Percentiles rank a stretch among this genome's conserved stretches.
These are phyloP conservation scores for Pseudocohnilembus persalinus DNA, from an alignment of 169 alveolate species.

Conservation along the genomic window DNA sequence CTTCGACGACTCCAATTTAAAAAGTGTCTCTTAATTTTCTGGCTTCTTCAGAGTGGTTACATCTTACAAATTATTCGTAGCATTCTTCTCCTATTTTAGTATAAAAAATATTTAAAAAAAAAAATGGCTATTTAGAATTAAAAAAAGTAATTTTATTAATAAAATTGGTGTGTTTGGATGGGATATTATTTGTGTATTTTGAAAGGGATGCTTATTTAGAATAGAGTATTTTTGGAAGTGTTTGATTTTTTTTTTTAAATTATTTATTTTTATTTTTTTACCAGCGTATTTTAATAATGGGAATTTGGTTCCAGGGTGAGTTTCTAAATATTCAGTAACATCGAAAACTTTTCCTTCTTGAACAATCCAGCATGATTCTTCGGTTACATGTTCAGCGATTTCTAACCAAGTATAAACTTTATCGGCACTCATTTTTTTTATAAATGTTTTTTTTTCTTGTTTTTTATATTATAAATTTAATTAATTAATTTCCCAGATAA, in stretches of 20 bases:
- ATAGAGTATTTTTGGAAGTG: too few relatives aligned
- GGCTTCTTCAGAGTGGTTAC: background rate
- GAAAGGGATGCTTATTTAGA: too few relatives aligned
- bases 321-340: constrained; percentile 67
- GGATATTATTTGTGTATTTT: too few relatives aligned
- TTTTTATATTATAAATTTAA: too few relatives aligned
- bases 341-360: constrained; percentile 75
- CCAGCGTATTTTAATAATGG: background rate
- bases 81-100: background rate
- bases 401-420: constrained; percentile 61
- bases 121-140: too few relatives aligned
- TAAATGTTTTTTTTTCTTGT: too few relatives aligned
- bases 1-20: background rate
- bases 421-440: constrained; percentile 19
- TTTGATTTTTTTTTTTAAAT: too few relatives aligned
- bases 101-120: too few relatives aligned
- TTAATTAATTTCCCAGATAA: too few relatives aligned
- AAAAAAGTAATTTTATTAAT: too few relatives aligned
- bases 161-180: too few relatives aligned
- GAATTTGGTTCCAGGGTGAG: constrained; percentile 73
- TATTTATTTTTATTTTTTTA: too few relatives aligned
- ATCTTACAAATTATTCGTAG: background rate
- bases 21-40: background rate
- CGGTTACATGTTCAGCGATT: constrained; percentile 57
- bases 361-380: constrained; percentile 70